These are phyloP conservation scores for Artemisia tridentata DNA, from an alignment of 129 eudicot species.

Conservation along the genomic window DNA sequence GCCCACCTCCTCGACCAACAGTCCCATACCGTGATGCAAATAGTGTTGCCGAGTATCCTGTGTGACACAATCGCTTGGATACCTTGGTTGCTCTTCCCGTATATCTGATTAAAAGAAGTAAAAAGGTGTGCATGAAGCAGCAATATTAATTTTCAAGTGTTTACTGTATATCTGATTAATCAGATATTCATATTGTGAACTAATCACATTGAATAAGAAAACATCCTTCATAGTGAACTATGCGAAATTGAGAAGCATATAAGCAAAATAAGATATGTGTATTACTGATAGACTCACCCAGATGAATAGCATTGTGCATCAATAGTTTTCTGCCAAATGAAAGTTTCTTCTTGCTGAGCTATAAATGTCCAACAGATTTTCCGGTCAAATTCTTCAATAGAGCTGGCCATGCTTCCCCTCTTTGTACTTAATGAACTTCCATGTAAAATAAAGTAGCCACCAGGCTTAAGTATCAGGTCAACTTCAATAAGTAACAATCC, in stretches of 20 bases:
- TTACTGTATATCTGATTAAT: no score
- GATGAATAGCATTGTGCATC: constrained; percentile 71
- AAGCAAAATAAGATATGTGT: background rate
- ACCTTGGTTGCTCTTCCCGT: no score
- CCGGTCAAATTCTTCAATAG: constrained; percentile 65
- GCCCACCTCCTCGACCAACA: no score
- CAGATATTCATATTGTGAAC: no score
- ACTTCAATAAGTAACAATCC: constrained; percentile 84
- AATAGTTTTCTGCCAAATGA: constrained; percentile 88
- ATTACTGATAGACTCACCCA: constrained; percentile 51
- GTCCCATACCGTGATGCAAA: no score
- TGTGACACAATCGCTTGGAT: no score
- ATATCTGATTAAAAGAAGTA: no score
- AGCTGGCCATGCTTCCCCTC: constrained; percentile 60
- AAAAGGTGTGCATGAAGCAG: no score
- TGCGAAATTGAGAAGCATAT: constrained; percentile 1
- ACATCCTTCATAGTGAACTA: background rate
- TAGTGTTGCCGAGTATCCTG: no score
- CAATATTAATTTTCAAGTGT: no score
- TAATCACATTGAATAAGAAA: background rate
- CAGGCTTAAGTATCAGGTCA: constrained; percentile 91
- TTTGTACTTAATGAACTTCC: constrained; percentile 53
- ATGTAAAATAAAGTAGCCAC: constrained; percentile 89
- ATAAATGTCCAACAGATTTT: constrained; percentile 80
- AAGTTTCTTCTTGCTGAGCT: constrained; percentile 93